Evolutionary conservation across 345 rosid species (phyloP).

Genomic region (thale cress (Arabidopsis thaliana)): DNA sequence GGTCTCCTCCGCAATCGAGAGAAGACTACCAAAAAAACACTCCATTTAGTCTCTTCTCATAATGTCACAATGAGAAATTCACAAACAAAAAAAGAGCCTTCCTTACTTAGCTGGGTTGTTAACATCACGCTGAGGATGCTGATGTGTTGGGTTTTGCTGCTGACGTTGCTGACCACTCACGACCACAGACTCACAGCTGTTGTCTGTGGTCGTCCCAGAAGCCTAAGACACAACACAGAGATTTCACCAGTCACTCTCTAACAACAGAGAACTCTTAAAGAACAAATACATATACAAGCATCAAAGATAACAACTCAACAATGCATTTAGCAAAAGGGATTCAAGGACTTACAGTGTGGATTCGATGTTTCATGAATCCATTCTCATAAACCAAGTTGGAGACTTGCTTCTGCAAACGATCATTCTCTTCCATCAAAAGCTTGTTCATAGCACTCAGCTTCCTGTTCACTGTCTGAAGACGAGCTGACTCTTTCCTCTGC

Average conservation of each 20-base stretch:
- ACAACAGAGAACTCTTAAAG: background rate
- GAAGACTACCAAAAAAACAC: constrained; percentile 57
- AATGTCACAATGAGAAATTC: background rate
- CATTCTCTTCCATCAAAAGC: constrained; percentile 98
- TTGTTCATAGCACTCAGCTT: constrained; percentile 95
- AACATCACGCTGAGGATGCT: constrained; percentile 93
- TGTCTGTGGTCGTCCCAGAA: constrained; percentile 95
- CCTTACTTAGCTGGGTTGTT: constrained; percentile 96
- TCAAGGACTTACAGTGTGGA: constrained; percentile 45
- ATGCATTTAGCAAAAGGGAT: background rate
- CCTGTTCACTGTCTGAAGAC: constrained; percentile 91
- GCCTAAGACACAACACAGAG: constrained; percentile 49
- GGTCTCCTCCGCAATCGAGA: constrained; percentile 96
- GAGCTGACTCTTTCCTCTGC: constrained; percentile 98
- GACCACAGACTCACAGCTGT: constrained; percentile 99
- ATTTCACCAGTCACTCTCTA: constrained; percentile 19
- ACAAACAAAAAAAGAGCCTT: constrained; percentile 8
- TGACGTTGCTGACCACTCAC: constrained; percentile 94
- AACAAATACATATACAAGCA: background rate
- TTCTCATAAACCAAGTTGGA: constrained; percentile 94
- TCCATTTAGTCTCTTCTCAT: background rate
- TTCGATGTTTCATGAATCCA: constrained; percentile 78
- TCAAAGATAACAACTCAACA: background rate
- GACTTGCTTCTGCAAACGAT: constrained; percentile 97
- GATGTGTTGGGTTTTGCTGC: constrained; percentile 94